Conservation (phyloP, 139 green algal species). For the Tetradesmus obliquus region DNA sequence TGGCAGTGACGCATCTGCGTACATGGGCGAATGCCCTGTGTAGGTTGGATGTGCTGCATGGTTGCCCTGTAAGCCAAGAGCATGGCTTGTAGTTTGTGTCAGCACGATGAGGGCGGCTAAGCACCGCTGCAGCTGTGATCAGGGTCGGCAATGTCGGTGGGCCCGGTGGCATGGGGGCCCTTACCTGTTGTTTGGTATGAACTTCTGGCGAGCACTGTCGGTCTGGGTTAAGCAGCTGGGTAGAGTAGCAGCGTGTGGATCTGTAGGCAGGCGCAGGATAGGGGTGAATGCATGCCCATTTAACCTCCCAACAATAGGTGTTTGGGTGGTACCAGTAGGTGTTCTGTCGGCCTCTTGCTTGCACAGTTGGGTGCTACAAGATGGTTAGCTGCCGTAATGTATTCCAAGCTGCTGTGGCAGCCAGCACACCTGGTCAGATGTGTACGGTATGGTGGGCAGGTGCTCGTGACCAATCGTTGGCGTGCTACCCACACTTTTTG, state of each 20-base stretch:
- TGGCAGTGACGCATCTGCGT: conserved; percentile 29
- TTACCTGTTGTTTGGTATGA: background rate
- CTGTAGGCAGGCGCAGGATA: background rate
- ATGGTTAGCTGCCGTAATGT: background rate
- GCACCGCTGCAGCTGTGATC: too few relatives aligned
- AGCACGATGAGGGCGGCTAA: too few relatives aligned
- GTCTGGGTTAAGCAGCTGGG: background rate
- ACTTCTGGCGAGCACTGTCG: background rate
- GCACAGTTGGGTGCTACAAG: background rate
- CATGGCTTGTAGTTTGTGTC: background rate
- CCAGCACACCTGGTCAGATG: background rate
- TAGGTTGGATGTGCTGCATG: background rate
- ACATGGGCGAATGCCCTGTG: background rate
- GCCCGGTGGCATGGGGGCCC: background rate
- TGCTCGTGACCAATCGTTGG: background rate
- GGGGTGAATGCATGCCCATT: background rate
- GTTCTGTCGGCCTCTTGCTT: background rate
- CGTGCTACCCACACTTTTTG: background rate
- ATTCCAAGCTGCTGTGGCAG: background rate
- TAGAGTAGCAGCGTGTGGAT: background rate
- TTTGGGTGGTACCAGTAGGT: background rate
- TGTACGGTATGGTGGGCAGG: background rate
- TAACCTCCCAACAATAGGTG: background rate
- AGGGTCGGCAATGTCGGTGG: too few relatives aligned
- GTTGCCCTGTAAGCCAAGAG: background rate